phyloP scores from a whole-genome alignment of 768 basidiomycete genomes.

The Suillus paluster region DNA sequence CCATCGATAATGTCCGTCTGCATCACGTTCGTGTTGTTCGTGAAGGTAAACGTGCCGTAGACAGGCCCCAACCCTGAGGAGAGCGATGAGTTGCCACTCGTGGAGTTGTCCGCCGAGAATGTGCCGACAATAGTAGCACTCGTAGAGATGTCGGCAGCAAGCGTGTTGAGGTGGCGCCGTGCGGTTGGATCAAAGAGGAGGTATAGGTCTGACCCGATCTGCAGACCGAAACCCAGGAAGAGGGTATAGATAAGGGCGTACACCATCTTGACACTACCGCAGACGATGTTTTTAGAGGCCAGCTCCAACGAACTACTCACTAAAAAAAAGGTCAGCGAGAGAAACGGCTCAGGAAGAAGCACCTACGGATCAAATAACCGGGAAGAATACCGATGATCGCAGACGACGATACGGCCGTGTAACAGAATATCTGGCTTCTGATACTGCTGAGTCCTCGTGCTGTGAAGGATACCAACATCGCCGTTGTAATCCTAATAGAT shows the following conservation, averaged over 20 bases:
- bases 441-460: slow-evolving; percentile 86
- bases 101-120: slow-evolving; percentile 62
- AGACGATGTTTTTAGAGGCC: slow-evolving; percentile 84
- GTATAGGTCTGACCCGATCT: slow-evolving; percentile 83
- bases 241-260: slow-evolving; percentile 88
- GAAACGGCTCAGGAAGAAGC: not conserved
- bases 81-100: slow-evolving; percentile 39
- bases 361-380: slow-evolving; percentile 81
- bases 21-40: slow-evolving; percentile 51
- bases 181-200: slow-evolving; percentile 67
- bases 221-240: slow-evolving; percentile 83
- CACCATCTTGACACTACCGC: slow-evolving; percentile 86
- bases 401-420: slow-evolving; percentile 87
- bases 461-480: slow-evolving; percentile 78
- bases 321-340: slow-evolving; percentile 29
- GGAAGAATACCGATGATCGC: slow-evolving; percentile 89
- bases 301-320: slow-evolving; percentile 85
- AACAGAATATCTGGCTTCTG: slow-evolving; percentile 80
- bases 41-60: slow-evolving; percentile 69
- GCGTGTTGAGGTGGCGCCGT: slow-evolving; percentile 53
- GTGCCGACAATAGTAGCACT: slow-evolving; percentile 62
- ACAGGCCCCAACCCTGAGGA: slow-evolving; percentile 35
- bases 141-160: slow-evolving; percentile 55
- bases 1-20: slow-evolving; percentile 58
- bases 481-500: slow-evolving; percentile 72